Conservation (phyloP, 2,329 filamentous ascomycete species). For the Aspergillus persii region DNA sequence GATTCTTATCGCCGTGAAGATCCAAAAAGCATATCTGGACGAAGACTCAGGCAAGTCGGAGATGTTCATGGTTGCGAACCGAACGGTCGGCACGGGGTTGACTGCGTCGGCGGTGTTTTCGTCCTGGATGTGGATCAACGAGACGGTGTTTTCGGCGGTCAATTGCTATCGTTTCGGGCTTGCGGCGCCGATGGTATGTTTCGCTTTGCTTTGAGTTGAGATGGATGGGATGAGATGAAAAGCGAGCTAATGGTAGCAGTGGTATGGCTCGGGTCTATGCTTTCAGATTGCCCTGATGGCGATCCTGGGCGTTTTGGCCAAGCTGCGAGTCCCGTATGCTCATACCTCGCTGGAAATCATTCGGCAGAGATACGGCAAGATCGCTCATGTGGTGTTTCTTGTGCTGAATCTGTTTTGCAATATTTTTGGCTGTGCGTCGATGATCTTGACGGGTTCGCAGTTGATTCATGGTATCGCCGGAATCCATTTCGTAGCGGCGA, state of each 20-base stretch:
- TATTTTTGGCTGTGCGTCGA: slow-evolving; percentile 45
- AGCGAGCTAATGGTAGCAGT: slow-evolving; percentile 16
- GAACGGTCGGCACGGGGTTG: slow-evolving; percentile 36
- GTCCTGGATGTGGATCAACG: slow-evolving; percentile 42
- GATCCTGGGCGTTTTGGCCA: slow-evolving; percentile 48
- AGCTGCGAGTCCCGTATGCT: slow-evolving; percentile 51
- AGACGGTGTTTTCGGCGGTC: slow-evolving; percentile 34
- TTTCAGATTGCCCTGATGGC: slow-evolving; percentile 54
- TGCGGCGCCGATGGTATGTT: slow-evolving; percentile 33
- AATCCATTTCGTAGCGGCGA: slow-evolving; percentile 49
- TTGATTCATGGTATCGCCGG: slow-evolving; percentile 48
- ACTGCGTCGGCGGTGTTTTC: slow-evolving; percentile 40
- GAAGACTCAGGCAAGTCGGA: slow-evolving; percentile 41
- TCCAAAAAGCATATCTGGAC: slow-evolving; percentile 39
- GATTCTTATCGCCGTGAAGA: slow-evolving; percentile 46
- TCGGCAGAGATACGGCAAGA: slow-evolving; percentile 46
- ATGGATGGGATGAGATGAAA: background rate
- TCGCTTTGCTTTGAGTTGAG: too few species aligned
- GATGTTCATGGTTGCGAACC: slow-evolving; percentile 43
- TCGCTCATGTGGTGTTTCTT: slow-evolving; percentile 43
- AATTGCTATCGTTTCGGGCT: slow-evolving; percentile 36
- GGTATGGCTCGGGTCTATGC: slow-evolving; percentile 41
- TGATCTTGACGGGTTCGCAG: slow-evolving; percentile 48
- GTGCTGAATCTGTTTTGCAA: slow-evolving; percentile 45
- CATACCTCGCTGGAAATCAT: slow-evolving; percentile 54